Evolutionary conservation across 164 flowering plant genomes (phyloP), one percentile per base, ranked within the genome.

Genomic region (Malania oleifera): DNA sequence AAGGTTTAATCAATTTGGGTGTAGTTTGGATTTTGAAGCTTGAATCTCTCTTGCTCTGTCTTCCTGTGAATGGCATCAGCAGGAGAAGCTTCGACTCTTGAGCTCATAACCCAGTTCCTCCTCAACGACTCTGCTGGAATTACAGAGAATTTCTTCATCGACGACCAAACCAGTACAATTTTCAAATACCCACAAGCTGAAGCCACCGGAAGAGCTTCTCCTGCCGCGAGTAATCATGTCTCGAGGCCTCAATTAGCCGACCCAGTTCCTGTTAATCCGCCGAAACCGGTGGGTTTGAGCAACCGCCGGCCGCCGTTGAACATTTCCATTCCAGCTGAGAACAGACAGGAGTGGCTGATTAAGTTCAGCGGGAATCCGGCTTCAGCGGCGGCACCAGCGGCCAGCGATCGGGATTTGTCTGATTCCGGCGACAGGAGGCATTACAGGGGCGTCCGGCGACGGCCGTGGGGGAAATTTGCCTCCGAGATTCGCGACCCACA

Each of bases 401-500:
- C 9, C 18, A 19, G 34, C n/a, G 45, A 15, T 10, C 12, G 3
- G 58, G 40, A 39, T 4, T 7, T 12, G 0, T 25, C 60, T 23
- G 52, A 18, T 18, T 31, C 11, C 9, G 69, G 34, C 25, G 65
- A 62, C 18, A 55, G 43, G 12, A 61, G 20, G 48, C 78, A 78
- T 53, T 81, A 81, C 70, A 67, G 86, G 65, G 86, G 86, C 1
- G 82, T 81, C 13, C 56, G 85, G 9, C 75, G 59, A 20, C 54
- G 85, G 71, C 84, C 84, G 35, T 80, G 84, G 84, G 84, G 84
- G 7, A 80, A 80, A 25, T 80, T 62, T 63, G 85, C 85, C 9
- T 82, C 85, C 23, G 85, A 81, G 73, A 81, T 81, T 45, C 74
- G 85, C 14, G 85, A 81, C 65, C 82, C 82, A 18, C 72, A 46